Conservation (phyloP, 305 asterid species). For the Fraxinus paxiana region DNA sequence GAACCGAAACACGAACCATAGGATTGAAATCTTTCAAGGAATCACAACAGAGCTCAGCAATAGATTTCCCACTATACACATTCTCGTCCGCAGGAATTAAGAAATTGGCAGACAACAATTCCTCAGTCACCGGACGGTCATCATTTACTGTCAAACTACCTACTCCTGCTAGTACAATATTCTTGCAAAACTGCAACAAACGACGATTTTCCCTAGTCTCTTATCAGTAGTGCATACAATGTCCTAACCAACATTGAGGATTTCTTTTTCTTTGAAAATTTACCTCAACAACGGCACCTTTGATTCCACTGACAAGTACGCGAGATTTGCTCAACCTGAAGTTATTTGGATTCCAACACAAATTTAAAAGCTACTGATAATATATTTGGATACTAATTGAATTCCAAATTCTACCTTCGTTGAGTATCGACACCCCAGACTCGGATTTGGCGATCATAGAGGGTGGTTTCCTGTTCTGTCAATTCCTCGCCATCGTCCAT, state of each 20-base stretch:
- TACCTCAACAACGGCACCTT: conserved; percentile 83
- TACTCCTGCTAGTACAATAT: conserved; percentile 89
- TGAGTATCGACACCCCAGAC: conserved; percentile 99
- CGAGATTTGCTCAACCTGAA: conserved; percentile 83
- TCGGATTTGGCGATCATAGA: conserved; percentile 95
- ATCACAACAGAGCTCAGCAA: conserved; percentile 71
- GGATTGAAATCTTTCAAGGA: conserved; percentile 76
- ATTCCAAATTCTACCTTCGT: conserved; percentile 48
- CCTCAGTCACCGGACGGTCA: conserved; percentile 63
- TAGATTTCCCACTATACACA: conserved; percentile 47
- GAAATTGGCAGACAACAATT: conserved; percentile 66
- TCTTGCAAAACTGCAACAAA: conserved; percentile 82
- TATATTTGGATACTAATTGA: background rate
- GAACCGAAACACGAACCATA: conserved; percentile 67
- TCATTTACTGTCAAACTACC: conserved; percentile 87
- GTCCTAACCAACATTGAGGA: background rate
- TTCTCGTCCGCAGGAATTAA: conserved; percentile 56
- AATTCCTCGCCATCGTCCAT: conserved; percentile 54
- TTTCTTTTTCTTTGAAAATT: background rate
- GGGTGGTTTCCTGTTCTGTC: conserved; percentile 95
- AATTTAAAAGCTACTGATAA: background rate
- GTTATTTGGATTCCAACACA: background rate
- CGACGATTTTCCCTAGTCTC: background rate
- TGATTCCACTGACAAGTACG: conserved; percentile 76
- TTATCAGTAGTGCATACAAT: background rate